A percentile compares a stretch with the other conserved stretches of the same genome.
Conservation (phyloP, 257 asterid genomes). For the Solanum piurae region DNA sequence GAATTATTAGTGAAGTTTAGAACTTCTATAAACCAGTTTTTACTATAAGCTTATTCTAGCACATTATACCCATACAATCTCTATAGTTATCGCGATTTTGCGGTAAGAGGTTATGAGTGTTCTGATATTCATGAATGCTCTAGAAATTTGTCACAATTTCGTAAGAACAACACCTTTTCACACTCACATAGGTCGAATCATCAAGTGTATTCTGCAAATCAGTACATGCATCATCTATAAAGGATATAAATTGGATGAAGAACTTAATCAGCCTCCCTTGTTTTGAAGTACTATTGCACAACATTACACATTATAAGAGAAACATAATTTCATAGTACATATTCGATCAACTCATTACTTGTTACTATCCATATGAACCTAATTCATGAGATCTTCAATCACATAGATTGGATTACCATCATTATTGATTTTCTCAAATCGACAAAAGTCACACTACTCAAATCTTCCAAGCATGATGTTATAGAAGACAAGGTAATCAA, state of each 20-base stretch:
- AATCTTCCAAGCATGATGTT: neutral
- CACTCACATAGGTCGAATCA: neutral
- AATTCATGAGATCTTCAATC: neutral
- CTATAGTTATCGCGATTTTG: neutral
- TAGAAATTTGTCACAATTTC: no score
- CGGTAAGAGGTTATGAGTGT: neutral
- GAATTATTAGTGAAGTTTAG: neutral
- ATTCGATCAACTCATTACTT: neutral
- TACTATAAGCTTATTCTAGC: neutral
- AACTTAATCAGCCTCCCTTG: neutral
- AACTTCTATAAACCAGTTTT: no score
- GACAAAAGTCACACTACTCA: neutral
- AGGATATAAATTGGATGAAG: neutral
- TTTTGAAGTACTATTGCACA: neutral
- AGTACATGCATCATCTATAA: neutral
- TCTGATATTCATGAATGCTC: neutral
- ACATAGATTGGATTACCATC: neutral
- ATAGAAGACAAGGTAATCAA: neutral
- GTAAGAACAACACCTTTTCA: neutral
- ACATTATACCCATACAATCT: no score
- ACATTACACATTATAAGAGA: neutral
- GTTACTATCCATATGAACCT: neutral
- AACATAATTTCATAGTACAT: neutral
- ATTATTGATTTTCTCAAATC: neutral
- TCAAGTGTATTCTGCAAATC: neutral